These are phyloP conservation scores for Alternaria rosae DNA, from an alignment of 2,329 filamentous ascomycete species.

Conservation along the genomic window DNA sequence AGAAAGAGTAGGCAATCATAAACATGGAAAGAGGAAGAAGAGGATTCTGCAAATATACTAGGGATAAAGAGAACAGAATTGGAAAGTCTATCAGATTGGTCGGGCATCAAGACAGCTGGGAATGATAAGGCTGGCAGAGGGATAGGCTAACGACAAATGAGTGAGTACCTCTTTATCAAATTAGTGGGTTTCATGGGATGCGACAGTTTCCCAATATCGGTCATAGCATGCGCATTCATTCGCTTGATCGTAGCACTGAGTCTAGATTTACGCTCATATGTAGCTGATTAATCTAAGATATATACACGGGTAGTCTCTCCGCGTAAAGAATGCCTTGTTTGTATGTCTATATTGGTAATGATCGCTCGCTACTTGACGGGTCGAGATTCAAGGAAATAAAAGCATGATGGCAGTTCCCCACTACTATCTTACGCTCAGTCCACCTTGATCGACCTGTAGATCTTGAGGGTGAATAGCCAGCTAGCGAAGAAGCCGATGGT, in stretches of 20 bases:
- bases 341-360: neutral
- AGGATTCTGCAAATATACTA: neutral
- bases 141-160: neutral
- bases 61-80: rapidly evolving
- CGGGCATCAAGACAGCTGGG: neutral
- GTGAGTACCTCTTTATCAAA: neutral
- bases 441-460: slow-evolving; percentile 98
- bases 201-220: neutral
- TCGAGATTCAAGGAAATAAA: neutral
- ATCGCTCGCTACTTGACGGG: neutral
- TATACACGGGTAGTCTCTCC: neutral
- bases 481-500: slow-evolving; percentile 95
- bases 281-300: neutral
- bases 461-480: slow-evolving; percentile 92
- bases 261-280: neutral
- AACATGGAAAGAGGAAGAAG: neutral
- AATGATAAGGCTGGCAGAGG: neutral
- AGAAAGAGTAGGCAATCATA: neutral
- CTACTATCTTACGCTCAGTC: slow-evolving; percentile 62
- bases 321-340: neutral
- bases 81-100: neutral
- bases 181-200: neutral
- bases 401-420: neutral
- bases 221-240: neutral
- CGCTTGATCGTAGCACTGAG: neutral